Evolutionary conservation across 140 eudicot genomes (phyloP), one percentile per base, ranked within the genome.

Genomic region (Oenanthe javanica): DNA sequence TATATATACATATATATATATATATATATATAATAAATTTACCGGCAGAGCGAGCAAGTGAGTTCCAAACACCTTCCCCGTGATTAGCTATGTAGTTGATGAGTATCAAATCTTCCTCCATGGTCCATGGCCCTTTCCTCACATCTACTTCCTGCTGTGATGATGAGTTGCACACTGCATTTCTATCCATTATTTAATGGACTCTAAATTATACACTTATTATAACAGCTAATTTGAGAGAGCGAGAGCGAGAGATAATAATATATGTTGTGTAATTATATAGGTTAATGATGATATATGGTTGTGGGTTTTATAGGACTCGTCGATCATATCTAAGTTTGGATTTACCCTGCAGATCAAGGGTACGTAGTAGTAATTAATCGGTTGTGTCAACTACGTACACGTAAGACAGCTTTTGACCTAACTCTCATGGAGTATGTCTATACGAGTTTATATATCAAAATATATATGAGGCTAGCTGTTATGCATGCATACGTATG

Each of bases 101-200:
- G 80, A 94, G 96, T 78, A 94, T 90, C 81, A 87, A 80, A 87
- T 94, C 98, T 85, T 94, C 98, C 72, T 94, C 98, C 97, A 94
- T 89, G 31, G 97, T 94, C 98, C 98, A 94, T 43, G 98, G 98
- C 78, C 98, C 98, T 92, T 92, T 94, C 86, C 98, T 86, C 77
- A 94, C 93, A 84, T 94, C 97, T 46, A 71, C 89, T 18, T 91
- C 97, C 75, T 93, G 89, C 40, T 36, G 75, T 6, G 47, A 61
- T 4, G 54, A 51, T 51, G 79, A 87, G 50, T 77, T 93, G 80
- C 83, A 81, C 16, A 87, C 46, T 43, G 2, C 70, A 80, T 88
- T 87, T 61, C 90, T 16, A 16, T 54, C 61, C 61, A 54, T 52
- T 15, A 36, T 36, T 36, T 36, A 36, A 36, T 36, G 40, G 40